Evolutionary conservation across 257 asterid species (phyloP).

Genomic region (Orobanche coerulescens): DNA sequence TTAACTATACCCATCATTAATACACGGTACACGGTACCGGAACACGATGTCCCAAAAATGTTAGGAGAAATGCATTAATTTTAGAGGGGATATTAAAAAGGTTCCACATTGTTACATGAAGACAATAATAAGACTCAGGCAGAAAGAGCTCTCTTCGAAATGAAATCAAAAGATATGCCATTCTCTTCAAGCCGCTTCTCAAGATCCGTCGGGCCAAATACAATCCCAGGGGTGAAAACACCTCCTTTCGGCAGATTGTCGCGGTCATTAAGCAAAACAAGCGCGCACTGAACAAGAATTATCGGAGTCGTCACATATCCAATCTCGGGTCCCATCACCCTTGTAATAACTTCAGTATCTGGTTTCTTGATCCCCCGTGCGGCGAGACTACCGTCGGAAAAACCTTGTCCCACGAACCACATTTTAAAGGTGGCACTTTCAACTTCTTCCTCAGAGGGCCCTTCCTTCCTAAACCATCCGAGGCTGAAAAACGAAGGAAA

Average conservation of each 20-base stretch:
- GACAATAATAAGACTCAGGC: conserved; percentile 16
- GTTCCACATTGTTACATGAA: conserved; percentile 2
- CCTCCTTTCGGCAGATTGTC: conserved; percentile 74
- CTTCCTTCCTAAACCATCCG: conserved; percentile 59
- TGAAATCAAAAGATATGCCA: conserved; percentile 68
- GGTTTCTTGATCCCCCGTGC: conserved; percentile 38
- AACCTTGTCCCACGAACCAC: conserved; percentile 93
- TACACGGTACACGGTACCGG: too few species aligned
- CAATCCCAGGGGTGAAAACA: conserved; percentile 74
- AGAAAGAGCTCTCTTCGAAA: conserved; percentile 44
- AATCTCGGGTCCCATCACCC: conserved; percentile 89
- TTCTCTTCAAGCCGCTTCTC: conserved; percentile 60
- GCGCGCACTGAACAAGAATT: conserved; percentile 64
- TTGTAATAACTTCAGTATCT: conserved; percentile 63
- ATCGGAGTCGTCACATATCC: conserved; percentile 84
- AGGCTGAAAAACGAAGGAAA: conserved; percentile 70
- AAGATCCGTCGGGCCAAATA: conserved; percentile 72
- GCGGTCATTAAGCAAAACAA: conserved; percentile 45
- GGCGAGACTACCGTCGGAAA: conserved; percentile 38
- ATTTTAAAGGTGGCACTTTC: conserved; percentile 68
- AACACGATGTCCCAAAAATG: too few species aligned
- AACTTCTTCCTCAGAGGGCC: conserved; percentile 85
- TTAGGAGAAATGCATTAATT: too few species aligned
- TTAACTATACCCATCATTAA: too few species aligned
- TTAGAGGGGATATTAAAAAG: too few species aligned